Evolutionary conservation across 345 rosid species (phyloP).

Genomic region (Rhodamnia rubescens): DNA sequence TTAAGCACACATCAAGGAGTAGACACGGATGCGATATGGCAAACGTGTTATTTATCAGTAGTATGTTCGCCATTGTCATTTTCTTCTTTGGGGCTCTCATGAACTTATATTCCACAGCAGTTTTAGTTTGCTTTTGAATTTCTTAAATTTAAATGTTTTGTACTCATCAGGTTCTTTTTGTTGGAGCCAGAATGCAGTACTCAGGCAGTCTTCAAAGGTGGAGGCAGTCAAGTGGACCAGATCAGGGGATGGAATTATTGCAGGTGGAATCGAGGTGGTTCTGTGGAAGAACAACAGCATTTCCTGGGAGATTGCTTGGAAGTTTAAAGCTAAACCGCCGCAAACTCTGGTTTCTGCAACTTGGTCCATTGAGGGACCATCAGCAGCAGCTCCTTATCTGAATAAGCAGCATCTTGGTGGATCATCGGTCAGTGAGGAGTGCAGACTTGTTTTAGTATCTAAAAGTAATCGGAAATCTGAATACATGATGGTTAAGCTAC

Average conservation of each 20-base stretch:
- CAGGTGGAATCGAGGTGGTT: constrained; percentile 64
- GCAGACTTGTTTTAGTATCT: constrained; percentile 41
- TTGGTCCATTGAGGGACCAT: constrained; percentile 68
- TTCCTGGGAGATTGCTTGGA: constrained; percentile 90
- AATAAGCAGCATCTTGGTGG: constrained; percentile 17
- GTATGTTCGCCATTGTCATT: neutral
- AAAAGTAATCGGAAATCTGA: constrained; percentile 34
- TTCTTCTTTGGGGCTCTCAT: neutral
- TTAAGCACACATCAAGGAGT: neutral
- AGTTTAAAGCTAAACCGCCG: constrained; percentile 42
- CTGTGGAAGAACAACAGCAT: constrained; percentile 67
- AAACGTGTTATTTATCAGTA: neutral
- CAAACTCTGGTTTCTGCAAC: constrained; percentile 77
- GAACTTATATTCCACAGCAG: neutral
- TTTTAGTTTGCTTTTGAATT: constrained; percentile 4
- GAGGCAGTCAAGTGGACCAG: constrained; percentile 81
- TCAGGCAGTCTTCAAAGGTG: constrained; percentile 56
- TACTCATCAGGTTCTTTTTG: constrained; percentile 85
- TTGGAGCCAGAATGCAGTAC: constrained; percentile 93
- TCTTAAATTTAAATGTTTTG: constrained; percentile 31
- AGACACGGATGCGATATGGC: neutral
- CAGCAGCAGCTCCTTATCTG: constrained; percentile 47
- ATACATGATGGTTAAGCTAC: constrained; percentile 30
- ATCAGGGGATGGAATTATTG: constrained; percentile 76
- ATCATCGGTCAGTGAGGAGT: constrained; percentile 13